Base-by-base conservation (phyloP, 192 early-diverging fungal genomes). In the Umbelopsis ramanniana region DNA sequence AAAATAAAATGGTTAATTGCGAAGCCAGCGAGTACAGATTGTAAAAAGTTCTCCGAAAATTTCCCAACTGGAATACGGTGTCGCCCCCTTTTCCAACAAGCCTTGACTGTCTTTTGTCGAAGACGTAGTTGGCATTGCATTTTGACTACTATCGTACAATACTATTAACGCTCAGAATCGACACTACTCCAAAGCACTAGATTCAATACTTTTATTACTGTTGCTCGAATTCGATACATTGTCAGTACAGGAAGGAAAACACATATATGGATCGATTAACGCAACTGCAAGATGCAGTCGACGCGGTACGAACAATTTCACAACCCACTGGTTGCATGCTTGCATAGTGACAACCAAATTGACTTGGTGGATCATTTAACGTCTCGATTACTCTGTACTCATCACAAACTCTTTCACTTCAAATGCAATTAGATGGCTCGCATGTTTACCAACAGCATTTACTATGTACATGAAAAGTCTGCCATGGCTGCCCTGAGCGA, bases 231-330 rank as follows among this genome's bases (percentile, higher is more conserved):
- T 12, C 11, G 40, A 43, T 7, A 37, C 57, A 37, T 0, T 63
- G 10, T 29, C 14, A 29, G 29, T 29, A 29, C 29, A 22, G 35
- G 57, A 38, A 19, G 4, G 15, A 3, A 19, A 29, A 29, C 11
- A 29, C 3, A 6, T 69, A 46, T 46, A 86, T 86, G 85, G 85
- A 86, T 80, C 72, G 85, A 66, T 70, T 86, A 38, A 86, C 85
- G 3, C 85, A 86, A 69, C 63, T 86, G 11, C 85, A 86, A 66
- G 81, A 86, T 81, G 79, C 85, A 1, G 82, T 86, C 52, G 85
- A 85, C 74, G 74, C 71, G 24, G 80, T 75, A 78, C 46, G 46
- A 47, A 52, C 26, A 1, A 2, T 43, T n/a, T 21, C 48, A 50
- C 5, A 50, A 19, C 15, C 1, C 9, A 50, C 17, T 11, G 40